Conservation (phyloP, 176 grass and related monocot species). For the Aegilops tauschii region DNA sequence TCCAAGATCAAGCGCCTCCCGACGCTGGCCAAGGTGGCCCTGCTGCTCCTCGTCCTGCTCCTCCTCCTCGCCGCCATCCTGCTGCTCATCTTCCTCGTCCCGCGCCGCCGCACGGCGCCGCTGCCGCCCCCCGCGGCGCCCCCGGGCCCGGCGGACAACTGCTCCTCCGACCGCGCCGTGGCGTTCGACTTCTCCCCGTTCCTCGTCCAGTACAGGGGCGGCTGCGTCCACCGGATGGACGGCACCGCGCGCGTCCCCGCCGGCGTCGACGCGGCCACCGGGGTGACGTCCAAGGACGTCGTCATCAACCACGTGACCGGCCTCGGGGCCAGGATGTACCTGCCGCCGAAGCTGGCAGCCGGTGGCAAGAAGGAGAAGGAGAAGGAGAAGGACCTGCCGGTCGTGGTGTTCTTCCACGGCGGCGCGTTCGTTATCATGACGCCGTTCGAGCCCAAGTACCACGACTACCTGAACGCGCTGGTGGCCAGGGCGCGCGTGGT, state of each 20-base stretch:
- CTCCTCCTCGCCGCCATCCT: conserved; percentile 31
- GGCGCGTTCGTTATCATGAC: conserved; percentile 84
- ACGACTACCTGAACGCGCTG: conserved; percentile 64
- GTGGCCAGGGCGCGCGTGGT: conserved; percentile 48
- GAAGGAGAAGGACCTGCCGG: conserved; percentile 29
- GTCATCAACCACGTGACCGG: conserved; percentile 39
- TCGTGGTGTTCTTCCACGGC: conserved; percentile 69
- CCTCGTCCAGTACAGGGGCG: conserved; percentile 70
- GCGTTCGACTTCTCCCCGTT: conserved; percentile 61
- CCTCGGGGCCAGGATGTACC: conserved; percentile 57
- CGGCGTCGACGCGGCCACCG: conserved; percentile 37
- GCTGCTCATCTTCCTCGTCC: conserved; percentile 38
- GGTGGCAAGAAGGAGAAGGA: background rate
- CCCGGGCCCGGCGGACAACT: conserved; percentile 13
- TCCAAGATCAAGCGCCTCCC: conserved; percentile 32
- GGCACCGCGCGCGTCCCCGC: conserved; percentile 36
- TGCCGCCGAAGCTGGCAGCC: conserved; percentile 15
- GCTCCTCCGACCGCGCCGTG: conserved; percentile 45
- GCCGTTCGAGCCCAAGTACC: conserved; percentile 80
- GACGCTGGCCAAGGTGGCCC: background rate
- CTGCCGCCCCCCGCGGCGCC: conserved; percentile 1
- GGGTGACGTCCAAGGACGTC: conserved; percentile 62
- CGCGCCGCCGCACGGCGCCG: conserved; percentile 9
- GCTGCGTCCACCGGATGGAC: conserved; percentile 48
- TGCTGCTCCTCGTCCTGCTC: background rate